Evolutionary conservation across 306 rosid genomes (phyloP).

Genomic region (Lupinus albus): DNA sequence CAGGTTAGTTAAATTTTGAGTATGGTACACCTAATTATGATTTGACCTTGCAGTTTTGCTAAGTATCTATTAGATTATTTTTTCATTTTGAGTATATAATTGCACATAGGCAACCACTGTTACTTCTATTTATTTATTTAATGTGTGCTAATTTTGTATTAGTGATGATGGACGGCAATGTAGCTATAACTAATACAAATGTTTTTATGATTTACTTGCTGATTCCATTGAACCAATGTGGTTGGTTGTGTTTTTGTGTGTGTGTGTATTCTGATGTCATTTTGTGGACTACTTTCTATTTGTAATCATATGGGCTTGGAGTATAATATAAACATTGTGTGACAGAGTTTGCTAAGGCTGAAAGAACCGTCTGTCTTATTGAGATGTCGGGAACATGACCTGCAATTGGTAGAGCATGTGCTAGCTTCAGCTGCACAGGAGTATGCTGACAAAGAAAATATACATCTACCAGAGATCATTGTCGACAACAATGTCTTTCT

Average conservation of each 20-base stretch:
- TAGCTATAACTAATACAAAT: slow-evolving; percentile 15
- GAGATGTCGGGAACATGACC: no score
- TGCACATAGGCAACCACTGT: background rate
- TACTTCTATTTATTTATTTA: slow-evolving; percentile 3
- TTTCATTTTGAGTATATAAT: background rate
- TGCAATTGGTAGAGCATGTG: slow-evolving; percentile 80
- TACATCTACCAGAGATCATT: slow-evolving; percentile 76
- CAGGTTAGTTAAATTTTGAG: slow-evolving; percentile 59
- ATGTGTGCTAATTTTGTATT: slow-evolving; percentile 5
- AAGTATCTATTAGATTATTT: slow-evolving; percentile 5
- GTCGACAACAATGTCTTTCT: slow-evolving; percentile 72
- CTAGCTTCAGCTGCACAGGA: slow-evolving; percentile 72
- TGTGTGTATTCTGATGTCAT: slow-evolving; percentile 25
- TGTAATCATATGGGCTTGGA: slow-evolving; percentile 26
- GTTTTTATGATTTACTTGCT: slow-evolving; percentile 2
- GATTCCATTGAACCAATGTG: slow-evolving; percentile 28
- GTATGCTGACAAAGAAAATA: slow-evolving; percentile 73
- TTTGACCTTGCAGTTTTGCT: slow-evolving; percentile 17
- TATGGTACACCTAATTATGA: background rate
- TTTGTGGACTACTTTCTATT: slow-evolving; percentile 3
- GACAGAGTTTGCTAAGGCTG: no score
- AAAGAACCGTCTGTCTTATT: slow-evolving; percentile 88
- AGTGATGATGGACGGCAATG: slow-evolving; percentile 14
- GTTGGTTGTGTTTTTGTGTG: background rate
- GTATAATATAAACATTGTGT: slow-evolving; percentile 29